Evolutionary conservation across 2,329 filamentous ascomycete species (phyloP).

Genomic region (Botrytis hyacinthi): DNA sequence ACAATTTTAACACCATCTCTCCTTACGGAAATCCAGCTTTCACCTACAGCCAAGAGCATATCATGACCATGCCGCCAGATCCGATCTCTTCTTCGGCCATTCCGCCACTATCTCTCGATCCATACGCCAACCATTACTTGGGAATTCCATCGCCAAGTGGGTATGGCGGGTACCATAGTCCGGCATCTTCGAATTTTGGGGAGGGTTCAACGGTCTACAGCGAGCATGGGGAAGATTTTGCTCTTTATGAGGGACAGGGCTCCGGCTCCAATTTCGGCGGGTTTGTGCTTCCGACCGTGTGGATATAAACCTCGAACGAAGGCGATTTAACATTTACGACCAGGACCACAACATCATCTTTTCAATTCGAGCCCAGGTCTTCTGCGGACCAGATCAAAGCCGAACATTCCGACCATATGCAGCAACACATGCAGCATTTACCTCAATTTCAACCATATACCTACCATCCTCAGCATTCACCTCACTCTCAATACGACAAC

Average conservation of each 20-base stretch:
- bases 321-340: conserved; percentile 38
- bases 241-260: conserved; percentile 39
- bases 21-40: conserved; percentile 58
- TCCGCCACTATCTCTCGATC: conserved; percentile 54
- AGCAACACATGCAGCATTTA: conserved; percentile 24
- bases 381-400: conserved; percentile 30
- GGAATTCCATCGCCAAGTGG: conserved; percentile 62
- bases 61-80: conserved; percentile 54
- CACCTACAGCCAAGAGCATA: conserved; percentile 62
- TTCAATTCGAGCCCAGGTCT: conserved; percentile 32
- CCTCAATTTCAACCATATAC: conserved; percentile 22
- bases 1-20: conserved; percentile 48
- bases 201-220: conserved; percentile 62
- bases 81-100: conserved; percentile 48
- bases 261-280: conserved; percentile 39
- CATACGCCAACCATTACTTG: conserved; percentile 57
- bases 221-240: conserved; percentile 54
- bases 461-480: conserved; percentile 27
- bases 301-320: conserved; percentile 39
- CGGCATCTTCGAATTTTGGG: conserved; percentile 61
- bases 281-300: conserved; percentile 41
- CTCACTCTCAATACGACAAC: conserved; percentile 31
- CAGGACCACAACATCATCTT: conserved; percentile 35
- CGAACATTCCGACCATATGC: conserved; percentile 27
- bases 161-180: conserved; percentile 52